Base-by-base conservation (phyloP, 2,329 filamentous ascomycete species). In the Apiospora aurea region DNA sequence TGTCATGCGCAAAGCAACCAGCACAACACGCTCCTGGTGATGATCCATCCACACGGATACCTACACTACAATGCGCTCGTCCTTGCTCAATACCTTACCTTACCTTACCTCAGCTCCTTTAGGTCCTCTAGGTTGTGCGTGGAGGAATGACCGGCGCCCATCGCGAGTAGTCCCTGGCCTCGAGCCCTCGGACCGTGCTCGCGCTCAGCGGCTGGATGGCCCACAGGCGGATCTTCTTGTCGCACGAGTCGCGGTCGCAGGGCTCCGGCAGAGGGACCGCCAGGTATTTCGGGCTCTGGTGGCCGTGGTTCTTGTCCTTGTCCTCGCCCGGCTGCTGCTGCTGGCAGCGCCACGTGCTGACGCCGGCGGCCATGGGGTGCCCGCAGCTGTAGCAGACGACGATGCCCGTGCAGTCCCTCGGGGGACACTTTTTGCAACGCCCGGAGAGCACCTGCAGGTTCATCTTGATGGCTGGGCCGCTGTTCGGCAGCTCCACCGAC, bases 281-380 rank as follows among this genome's bases (percentile, higher is more conserved):
- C 21, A 64, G 21, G 18, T 64, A 64, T 7, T 64, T 41, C 34
- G 57, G 57, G 8, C 11, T 21, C 57, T 64, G 57, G 34, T 64
- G 57, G 57, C 4, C 7, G 57, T 64, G 57, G 34, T 64, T 41
- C 29, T 64, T 64, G 34, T 64, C 57, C 18, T 38, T 13, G 18
- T 64, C 57, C 34, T 38, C 18, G 2, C 57, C 57, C 57, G 29
- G 57, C 34, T 64, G 29, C 34, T 64, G 29, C 29, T 64, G 57
- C 21, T 38, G 34, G 34, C 57, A 64, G 57, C 57, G 57, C 57
- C 57, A 64, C 57, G 41, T 64, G 57, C 57, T 41, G 57, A 64
- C 57, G 34, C 34, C 34, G 57, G 57, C 57, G 34, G 34, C 18
- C 4, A 41, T 10, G 18, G 57, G 57, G 34, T 64, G 57, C 18